A percentile compares a stretch with the other conserved stretches of the same genome.
Conservation (phyloP, 139 green algal genomes). For the Pycnococcus provasolii region DNA sequence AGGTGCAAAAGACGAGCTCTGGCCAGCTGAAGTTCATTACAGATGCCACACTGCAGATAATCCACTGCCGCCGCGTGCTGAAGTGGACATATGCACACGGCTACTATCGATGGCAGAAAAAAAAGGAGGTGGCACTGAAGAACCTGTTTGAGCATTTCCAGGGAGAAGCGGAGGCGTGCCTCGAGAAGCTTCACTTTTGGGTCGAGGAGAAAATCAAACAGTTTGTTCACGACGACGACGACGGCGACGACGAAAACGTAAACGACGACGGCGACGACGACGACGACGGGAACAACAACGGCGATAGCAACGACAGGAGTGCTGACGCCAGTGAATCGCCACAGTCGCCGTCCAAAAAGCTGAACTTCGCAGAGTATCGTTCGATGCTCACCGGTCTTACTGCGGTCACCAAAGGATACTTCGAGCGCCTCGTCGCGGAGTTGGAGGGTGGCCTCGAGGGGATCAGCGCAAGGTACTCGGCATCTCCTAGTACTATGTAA, state of each 20-base stretch:
- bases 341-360: too few species aligned
- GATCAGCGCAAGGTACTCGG: background rate
- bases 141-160: slow-evolving; percentile 36
- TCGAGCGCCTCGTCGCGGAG: slow-evolving; percentile 21
- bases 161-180: slow-evolving; percentile 26
- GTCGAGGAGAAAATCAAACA: slow-evolving; percentile 32
- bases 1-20: slow-evolving; percentile 67
- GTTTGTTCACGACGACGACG: slow-evolving; percentile 18
- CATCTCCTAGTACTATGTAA: background rate
- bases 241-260: background rate
- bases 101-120: slow-evolving; percentile 54
- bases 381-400: slow-evolving; percentile 23
- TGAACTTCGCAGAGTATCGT: slow-evolving; percentile 21
- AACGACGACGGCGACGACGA: too few species aligned
- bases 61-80: slow-evolving; percentile 87
- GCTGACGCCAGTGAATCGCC: too few species aligned
- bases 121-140: slow-evolving; percentile 12
- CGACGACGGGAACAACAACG: too few species aligned
- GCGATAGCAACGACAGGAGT: too few species aligned
- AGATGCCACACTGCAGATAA: slow-evolving; percentile 68
- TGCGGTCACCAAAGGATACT: slow-evolving; percentile 18
- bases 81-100: slow-evolving; percentile 97
- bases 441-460: slow-evolving; percentile 14
- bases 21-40: slow-evolving; percentile 81
- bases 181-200: slow-evolving; percentile 30